phyloP scores from a whole-genome alignment of 2,329 filamentous ascomycete species.

The Fusarium tuaranense region DNA sequence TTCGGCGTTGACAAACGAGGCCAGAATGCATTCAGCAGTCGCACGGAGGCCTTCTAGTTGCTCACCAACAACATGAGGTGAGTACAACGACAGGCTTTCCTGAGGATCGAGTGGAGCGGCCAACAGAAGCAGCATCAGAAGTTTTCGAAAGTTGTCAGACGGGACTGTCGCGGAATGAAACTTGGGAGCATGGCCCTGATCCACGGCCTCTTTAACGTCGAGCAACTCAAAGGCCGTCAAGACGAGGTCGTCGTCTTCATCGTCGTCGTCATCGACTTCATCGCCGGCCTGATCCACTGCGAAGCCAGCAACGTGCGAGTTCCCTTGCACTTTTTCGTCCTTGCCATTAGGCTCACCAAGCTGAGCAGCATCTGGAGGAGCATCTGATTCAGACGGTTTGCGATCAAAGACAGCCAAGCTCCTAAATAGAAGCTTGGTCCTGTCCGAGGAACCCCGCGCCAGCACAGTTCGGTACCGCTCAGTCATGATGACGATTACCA shows the following conservation, averaged over 20 bases:
- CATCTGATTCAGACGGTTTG: conserved; percentile 53
- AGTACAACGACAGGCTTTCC: conserved; percentile 72
- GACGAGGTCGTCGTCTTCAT: conserved; percentile 72
- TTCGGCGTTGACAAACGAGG: conserved; percentile 74
- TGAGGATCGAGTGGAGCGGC: conserved; percentile 73
- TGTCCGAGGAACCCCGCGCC: conserved; percentile 66
- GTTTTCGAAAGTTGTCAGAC: conserved; percentile 76
- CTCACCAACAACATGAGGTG: conserved; percentile 65
- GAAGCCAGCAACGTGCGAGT: conserved; percentile 54
- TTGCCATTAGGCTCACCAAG: conserved; percentile 17
- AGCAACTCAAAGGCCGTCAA: conserved; percentile 77
- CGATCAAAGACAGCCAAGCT: conserved; percentile 79
- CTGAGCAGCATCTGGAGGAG: neutral
- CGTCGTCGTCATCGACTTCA: conserved; percentile 59
- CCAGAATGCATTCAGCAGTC: conserved; percentile 73
- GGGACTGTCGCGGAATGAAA: conserved; percentile 77
- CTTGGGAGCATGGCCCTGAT: conserved; percentile 61
- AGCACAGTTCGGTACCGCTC: conserved; percentile 75
- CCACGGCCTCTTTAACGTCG: conserved; percentile 71
- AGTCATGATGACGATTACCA: conserved; percentile 79
- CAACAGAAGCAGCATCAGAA: conserved; percentile 77
- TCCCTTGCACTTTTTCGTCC: conserved; percentile 5
- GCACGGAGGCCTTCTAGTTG: conserved; percentile 69
- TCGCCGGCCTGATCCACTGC: conserved; percentile 59
- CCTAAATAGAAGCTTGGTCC: conserved; percentile 75